Percentiles rank a stretch among this genome's conserved stretches.
Evolutionary conservation across 352 stramenopile genomes (phyloP).

Genomic region (Pythium apleroticum): DNA sequence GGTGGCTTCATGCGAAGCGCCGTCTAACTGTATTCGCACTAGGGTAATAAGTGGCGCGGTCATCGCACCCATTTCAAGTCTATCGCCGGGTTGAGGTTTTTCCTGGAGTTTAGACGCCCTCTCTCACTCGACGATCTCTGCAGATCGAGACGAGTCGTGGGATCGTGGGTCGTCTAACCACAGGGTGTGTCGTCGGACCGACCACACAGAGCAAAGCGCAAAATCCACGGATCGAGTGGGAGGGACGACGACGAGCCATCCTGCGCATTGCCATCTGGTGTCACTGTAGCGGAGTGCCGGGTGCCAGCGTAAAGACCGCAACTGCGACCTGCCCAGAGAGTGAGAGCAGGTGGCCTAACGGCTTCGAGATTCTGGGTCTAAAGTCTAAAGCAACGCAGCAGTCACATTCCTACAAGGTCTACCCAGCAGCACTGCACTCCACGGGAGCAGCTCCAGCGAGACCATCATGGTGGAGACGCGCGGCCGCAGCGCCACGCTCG

Average conservation of each 20-base stretch:
- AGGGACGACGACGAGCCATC: neutral
- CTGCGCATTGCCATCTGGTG: neutral
- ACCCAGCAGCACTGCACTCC: neutral
- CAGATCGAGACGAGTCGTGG: neutral
- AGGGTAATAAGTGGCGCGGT: neutral
- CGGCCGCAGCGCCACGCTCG: conserved; percentile 14
- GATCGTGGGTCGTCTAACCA: neutral
- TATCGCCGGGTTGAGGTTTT: neutral
- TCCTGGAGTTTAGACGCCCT: neutral
- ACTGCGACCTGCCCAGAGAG: neutral
- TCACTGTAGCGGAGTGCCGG: neutral
- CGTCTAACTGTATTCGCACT: neutral
- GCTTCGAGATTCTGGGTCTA: neutral
- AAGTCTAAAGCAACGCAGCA: neutral
- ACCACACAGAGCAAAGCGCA: neutral
- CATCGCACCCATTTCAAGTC: neutral
- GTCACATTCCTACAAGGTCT: neutral
- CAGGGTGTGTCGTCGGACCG: neutral
- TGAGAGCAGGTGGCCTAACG: neutral
- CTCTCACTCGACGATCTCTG: too few species aligned
- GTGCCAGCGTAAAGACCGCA: neutral
- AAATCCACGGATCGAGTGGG: neutral
- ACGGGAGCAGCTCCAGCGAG: neutral
- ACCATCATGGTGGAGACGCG: conserved; percentile 4
- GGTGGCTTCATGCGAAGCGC: neutral